Evolutionary conservation across 2,329 filamentous ascomycete genomes (phyloP).

Genomic region (Xylaria sp.): DNA sequence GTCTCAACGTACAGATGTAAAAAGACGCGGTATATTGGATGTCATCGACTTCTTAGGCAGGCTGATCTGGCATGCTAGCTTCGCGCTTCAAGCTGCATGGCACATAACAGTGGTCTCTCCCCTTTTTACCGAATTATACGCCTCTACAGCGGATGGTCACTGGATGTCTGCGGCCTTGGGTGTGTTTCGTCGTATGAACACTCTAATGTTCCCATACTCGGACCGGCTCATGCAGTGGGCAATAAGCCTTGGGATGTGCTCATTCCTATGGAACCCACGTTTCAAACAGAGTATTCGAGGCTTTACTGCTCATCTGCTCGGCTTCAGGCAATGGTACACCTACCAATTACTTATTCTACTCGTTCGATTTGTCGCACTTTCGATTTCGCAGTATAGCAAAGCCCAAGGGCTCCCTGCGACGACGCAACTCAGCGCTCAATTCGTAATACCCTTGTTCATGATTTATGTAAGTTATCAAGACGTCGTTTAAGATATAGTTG

Average conservation of each 20-base stretch:
- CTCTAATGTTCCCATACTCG: constrained; percentile 47
- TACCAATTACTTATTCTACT: constrained; percentile 66
- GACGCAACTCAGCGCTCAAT: constrained; percentile 59
- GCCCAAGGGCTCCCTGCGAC: constrained; percentile 46
- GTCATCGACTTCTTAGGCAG: constrained; percentile 49
- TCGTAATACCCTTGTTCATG: constrained; percentile 58
- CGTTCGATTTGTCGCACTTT: constrained; percentile 58
- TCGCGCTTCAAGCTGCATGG: constrained; percentile 49
- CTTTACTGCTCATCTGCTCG: constrained; percentile 63
- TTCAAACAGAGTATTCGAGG: constrained; percentile 65
- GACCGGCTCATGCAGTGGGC: constrained; percentile 53
- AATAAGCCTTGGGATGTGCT: constrained; percentile 55
- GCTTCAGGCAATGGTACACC: constrained; percentile 68
- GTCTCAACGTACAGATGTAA: constrained; percentile 50
- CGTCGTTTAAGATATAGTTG: not conserved
- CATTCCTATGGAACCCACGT: constrained; percentile 72
- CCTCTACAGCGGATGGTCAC: constrained; percentile 20
- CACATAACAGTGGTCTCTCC: constrained; percentile 48
- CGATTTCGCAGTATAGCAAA: constrained; percentile 48
- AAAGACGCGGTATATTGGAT: constrained; percentile 50
- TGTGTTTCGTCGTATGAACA: constrained; percentile 24
- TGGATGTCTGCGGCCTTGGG: constrained; percentile 28
- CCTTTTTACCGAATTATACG: constrained; percentile 32
- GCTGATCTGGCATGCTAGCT: constrained; percentile 55
- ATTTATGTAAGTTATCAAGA: constrained; percentile 54